These are phyloP conservation scores for Xerocomellus chrysenteron DNA, from an alignment of 768 basidiomycete species.

Conservation along the genomic window DNA sequence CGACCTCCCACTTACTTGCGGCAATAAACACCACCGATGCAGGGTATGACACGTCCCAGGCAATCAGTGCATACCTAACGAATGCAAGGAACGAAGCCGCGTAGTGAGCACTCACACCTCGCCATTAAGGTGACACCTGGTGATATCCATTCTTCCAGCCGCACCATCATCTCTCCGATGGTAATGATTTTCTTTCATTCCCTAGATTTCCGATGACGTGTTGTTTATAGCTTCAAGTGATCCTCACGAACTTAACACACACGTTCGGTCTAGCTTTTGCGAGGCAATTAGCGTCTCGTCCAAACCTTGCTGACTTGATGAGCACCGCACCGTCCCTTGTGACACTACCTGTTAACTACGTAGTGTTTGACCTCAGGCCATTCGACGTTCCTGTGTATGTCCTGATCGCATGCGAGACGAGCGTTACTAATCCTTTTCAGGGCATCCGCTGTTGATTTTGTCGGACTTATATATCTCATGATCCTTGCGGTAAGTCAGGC, in stretches of 20 bases:
- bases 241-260: constrained; percentile 40
- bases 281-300: constrained; percentile 20
- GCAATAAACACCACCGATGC: constrained; percentile 41
- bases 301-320: constrained; percentile 39
- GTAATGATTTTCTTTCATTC: background rate
- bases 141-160: constrained; percentile 17
- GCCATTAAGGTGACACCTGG: background rate
- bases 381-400: constrained; percentile 60
- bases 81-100: constrained; percentile 59
- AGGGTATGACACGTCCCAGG: constrained; percentile 47
- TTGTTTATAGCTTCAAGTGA: constrained; percentile 24
- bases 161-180: constrained; percentile 14
- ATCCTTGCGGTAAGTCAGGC: constrained; percentile 26
- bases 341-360: constrained; percentile 48
- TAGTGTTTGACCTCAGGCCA: constrained; percentile 49
- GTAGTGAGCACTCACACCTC: constrained; percentile 42
- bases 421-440: constrained; percentile 26
- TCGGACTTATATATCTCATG: constrained; percentile 53
- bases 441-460: constrained; percentile 51
- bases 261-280: constrained; percentile 36
- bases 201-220: background rate
- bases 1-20: constrained; percentile 36
- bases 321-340: constrained; percentile 49
- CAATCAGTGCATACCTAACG: constrained; percentile 47
- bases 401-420: background rate